Conservation (phyloP, 2,329 filamentous ascomycete genomes). For the Fusarium buharicum region DNA sequence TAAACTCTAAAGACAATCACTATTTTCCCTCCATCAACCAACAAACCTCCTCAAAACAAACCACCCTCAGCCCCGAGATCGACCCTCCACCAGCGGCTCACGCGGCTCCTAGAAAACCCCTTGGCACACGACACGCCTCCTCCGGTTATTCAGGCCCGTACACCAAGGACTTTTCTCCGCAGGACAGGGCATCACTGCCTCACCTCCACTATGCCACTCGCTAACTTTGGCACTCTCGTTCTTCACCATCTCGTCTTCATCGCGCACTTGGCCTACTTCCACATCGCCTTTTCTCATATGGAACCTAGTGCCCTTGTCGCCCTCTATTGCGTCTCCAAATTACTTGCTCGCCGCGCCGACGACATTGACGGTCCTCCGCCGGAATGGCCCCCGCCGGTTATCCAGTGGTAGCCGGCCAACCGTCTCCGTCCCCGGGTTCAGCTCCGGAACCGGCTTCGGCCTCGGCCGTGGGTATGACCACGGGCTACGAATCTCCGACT, state of each 20-base stretch:
- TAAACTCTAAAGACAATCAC: not conserved
- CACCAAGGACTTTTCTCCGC: conserved; percentile 7
- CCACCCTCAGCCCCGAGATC: conserved; percentile 10
- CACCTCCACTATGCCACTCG: conserved; percentile 57
- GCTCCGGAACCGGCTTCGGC: not conserved
- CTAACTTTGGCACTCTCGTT: conserved; percentile 62
- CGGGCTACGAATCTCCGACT: conserved; percentile 53
- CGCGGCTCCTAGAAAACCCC: conserved; percentile 16
- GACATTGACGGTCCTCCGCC: conserved; percentile 55
- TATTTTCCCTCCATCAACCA: not conserved
- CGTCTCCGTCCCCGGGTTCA: conserved; percentile 16
- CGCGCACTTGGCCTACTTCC: conserved; percentile 64
- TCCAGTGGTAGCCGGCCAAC: conserved; percentile 43
- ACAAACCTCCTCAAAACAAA: not conserved
- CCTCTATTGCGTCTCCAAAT: conserved; percentile 61
- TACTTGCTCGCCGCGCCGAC: conserved; percentile 60
- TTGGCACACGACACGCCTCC: conserved; percentile 7
- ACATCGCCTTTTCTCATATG: conserved; percentile 60
- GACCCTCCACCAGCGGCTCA: conserved; percentile 31
- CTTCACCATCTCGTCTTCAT: conserved; percentile 64
- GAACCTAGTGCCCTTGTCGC: conserved; percentile 59
- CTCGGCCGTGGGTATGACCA: conserved; percentile 26
- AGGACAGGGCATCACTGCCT: not conserved
- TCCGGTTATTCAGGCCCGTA: conserved; percentile 10
- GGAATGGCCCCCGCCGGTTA: conserved; percentile 50